Evolutionary conservation across 805 yeast species (phyloP), one percentile per base, ranked within the genome.

Genomic region (Ogataea paradorogensis): DNA sequence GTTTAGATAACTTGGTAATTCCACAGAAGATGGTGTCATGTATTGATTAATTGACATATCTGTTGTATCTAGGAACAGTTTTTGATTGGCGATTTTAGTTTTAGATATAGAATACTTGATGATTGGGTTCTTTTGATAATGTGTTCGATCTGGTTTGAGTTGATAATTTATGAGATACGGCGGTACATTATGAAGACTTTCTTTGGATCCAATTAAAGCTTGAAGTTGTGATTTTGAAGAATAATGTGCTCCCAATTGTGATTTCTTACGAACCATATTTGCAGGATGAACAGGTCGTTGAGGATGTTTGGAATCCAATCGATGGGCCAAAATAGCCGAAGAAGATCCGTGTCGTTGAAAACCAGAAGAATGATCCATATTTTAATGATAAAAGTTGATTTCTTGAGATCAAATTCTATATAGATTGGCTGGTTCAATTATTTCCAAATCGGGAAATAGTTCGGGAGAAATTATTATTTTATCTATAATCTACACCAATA

Each of bases 401-500:
- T 27, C n/a, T 27, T 16, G 15, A 30, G n/a, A 34, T 13, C 7
- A 9, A 14, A 14, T 30, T 23, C 10, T 23, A 23, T 23, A 23
- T 23, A 23, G 25, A 9, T 23, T 30, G 51, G 51, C 48, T 44
- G 51, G 51, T 28, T 38, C 30, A 18, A 18, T 9, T 14, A 33
- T 30, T 43, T 33, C 50, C 48, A 8, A 35, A 46, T 43, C 38
- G 41, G 50, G 48, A 35, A 20, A 11, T 13, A 5, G 14, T 7
- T 16, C 30, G 21, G 35, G 28, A 30, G 15, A 15, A 27, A 31
- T 21, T 14, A 10, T 24, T 26, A 18, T 37, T 25, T 20, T 16
- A 27, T 13, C 28, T 31, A 18, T 18, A 18, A 18, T 18, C 20
- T 27, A 26, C 30, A 63, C 68, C 29, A 79, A 61, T 20, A 81